Conservation (phyloP, 2,329 filamentous ascomycete species). For the Apiospora sp. region DNA sequence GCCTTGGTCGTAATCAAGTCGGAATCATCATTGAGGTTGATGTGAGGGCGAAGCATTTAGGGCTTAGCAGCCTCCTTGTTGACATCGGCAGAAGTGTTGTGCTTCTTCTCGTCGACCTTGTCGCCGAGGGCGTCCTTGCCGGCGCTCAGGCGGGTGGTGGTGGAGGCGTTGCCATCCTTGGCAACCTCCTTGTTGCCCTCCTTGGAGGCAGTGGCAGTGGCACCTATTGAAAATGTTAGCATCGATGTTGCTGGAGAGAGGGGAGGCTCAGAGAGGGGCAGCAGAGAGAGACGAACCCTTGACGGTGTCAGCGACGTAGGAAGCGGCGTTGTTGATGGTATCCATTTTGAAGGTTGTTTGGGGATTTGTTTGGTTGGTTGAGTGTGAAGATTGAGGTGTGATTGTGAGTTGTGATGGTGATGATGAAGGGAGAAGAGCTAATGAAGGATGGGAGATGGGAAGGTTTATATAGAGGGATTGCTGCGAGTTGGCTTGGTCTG, state of each 20-base stretch:
- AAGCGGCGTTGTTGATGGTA: conserved; percentile 66
- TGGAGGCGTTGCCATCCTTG: conserved; percentile 63
- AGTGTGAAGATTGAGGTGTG: conserved; percentile 5
- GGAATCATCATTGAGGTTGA: conserved; percentile 1
- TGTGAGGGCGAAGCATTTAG: conserved; percentile 34
- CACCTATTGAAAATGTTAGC: conserved; percentile 36
- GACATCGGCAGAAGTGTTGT: conserved; percentile 44
- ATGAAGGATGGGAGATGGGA: background rate
- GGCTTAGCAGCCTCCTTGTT: conserved; percentile 48
- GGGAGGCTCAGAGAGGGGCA: background rate
- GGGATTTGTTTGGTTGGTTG: background rate
- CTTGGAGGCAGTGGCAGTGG: conserved; percentile 65
- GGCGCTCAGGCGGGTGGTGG: conserved; percentile 60
- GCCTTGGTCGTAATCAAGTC: conserved; percentile 18
- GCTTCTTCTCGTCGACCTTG: conserved; percentile 53
- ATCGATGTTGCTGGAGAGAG: background rate
- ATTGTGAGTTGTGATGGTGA: conserved; percentile 2
- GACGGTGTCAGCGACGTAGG: conserved; percentile 73
- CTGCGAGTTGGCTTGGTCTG: background rate
- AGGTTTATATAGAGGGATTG: conserved; percentile 23
- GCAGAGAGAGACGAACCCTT: conserved; percentile 53
- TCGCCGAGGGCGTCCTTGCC: conserved; percentile 57
- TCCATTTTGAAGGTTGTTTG: conserved; percentile 53
- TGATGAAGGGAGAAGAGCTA: background rate
- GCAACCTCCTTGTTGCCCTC: conserved; percentile 74